Percentiles rank a stretch among this genome's conserved stretches.
Conservation (phyloP, 192 early-diverging fungal genomes). For the Phlyctochytrium planicorne region DNA sequence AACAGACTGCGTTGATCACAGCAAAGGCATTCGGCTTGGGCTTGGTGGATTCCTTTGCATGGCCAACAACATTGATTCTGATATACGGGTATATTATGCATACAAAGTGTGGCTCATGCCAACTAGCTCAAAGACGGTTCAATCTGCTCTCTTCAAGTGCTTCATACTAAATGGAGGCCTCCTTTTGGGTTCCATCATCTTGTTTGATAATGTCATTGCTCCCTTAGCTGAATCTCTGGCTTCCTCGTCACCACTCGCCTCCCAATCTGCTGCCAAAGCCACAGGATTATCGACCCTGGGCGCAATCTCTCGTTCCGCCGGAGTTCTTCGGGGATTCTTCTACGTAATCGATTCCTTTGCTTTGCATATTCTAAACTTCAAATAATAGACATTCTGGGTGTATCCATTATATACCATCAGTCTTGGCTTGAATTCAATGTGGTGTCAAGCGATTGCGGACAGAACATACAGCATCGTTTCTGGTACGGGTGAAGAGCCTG, state of each 20-base stretch:
- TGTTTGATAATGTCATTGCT: slow-evolving; percentile 37
- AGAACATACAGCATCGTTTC: slow-evolving; percentile 41
- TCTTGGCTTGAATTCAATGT: slow-evolving; percentile 50
- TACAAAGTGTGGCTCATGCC: not conserved
- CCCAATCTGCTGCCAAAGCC: too few relatives aligned
- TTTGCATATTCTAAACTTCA: not conserved
- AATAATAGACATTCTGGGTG: slow-evolving; percentile 50
- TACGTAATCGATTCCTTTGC: not conserved
- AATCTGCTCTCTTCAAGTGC: slow-evolving; percentile 39
- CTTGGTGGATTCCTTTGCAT: slow-evolving; percentile 40
- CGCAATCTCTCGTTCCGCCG: too few relatives aligned
- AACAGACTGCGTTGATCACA: too few relatives aligned
- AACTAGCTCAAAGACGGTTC: slow-evolving; percentile 48
- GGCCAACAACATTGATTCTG: slow-evolving; percentile 42
- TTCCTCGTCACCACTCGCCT: not conserved
- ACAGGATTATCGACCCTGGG: too few relatives aligned
- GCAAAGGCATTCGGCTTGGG: not conserved
- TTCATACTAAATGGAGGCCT: slow-evolving; percentile 50
- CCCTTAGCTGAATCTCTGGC: slow-evolving; percentile 13
- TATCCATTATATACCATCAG: slow-evolving; percentile 53
- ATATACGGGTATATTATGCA: slow-evolving; percentile 45
- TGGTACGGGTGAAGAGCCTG: not conserved
- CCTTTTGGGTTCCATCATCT: slow-evolving; percentile 53
- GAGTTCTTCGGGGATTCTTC: not conserved
- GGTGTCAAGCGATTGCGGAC: slow-evolving; percentile 61